Evolutionary conservation across 2,329 filamentous ascomycete species (phyloP).

Genomic region (Penicillium freii): DNA sequence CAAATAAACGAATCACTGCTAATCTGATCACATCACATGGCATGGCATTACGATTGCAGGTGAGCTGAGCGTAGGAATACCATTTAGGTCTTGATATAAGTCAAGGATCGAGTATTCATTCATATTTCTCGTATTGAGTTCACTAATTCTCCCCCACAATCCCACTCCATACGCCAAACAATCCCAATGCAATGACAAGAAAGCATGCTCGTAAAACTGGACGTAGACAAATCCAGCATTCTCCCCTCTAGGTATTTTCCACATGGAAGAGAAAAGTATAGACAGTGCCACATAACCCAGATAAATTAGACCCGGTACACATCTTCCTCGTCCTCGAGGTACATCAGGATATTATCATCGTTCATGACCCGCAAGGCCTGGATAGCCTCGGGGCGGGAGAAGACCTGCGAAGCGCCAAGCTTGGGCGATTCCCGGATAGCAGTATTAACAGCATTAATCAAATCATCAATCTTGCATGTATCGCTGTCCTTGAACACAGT

Average conservation of each 20-base stretch:
- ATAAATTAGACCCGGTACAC: slow-evolving; percentile 65
- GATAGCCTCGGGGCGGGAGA: slow-evolving; percentile 69
- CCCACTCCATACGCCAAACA: slow-evolving; percentile 24
- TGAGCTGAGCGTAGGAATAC: neutral
- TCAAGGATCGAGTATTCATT: slow-evolving; percentile 10
- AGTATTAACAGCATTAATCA: slow-evolving; percentile 77
- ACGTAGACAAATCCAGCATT: slow-evolving; percentile 1
- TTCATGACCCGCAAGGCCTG: slow-evolving; percentile 78
- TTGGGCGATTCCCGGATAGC: slow-evolving; percentile 52
- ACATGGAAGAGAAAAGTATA: neutral
- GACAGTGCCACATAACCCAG: neutral
- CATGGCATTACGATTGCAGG: neutral
- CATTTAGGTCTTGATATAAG: neutral
- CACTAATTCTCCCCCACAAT: slow-evolving; percentile 9
- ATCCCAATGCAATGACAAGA: slow-evolving; percentile 24
- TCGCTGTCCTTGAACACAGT: slow-evolving; percentile 80
- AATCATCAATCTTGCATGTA: slow-evolving; percentile 68
- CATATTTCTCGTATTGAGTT: slow-evolving; percentile 11
- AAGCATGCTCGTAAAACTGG: slow-evolving; percentile 21
- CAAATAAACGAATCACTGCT: neutral
- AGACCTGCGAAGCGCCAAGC: slow-evolving; percentile 56
- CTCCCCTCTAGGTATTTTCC: neutral
- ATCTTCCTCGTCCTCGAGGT: slow-evolving; percentile 55
- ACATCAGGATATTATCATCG: slow-evolving; percentile 85
- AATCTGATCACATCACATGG: neutral